Percentiles rank a stretch among this genome's conserved stretches.
These are phyloP conservation scores for Hygrocybe coccinea DNA, from an alignment of 768 basidiomycete genomes.

Conservation along the genomic window DNA sequence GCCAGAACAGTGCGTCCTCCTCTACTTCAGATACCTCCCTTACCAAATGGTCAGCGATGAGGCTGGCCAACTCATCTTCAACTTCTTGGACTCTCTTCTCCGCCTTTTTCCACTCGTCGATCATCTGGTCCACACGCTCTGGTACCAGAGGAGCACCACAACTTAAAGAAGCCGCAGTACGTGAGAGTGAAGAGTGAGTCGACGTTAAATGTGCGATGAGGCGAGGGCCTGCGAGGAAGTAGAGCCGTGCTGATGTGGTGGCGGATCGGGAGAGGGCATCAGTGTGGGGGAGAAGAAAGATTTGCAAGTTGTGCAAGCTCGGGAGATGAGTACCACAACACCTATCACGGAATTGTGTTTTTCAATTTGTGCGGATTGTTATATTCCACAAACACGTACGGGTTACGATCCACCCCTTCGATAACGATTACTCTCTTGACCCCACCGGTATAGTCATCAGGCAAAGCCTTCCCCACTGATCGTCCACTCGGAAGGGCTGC, in stretches of 20 bases:
- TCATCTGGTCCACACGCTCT: constrained; percentile 60
- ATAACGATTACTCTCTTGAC: constrained; percentile 79
- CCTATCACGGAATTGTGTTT: constrained; percentile 29
- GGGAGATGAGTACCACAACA: constrained; percentile 86
- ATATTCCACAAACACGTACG: constrained; percentile 39
- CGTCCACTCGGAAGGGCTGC: constrained; percentile 44
- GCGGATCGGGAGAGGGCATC: constrained; percentile 58
- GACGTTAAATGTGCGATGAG: constrained; percentile 58
- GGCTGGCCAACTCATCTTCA: constrained; percentile 57
- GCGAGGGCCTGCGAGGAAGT: constrained; percentile 79
- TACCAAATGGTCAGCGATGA: constrained; percentile 41
- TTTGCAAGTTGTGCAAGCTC: constrained; percentile 64
- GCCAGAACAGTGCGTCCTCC: constrained; percentile 31
- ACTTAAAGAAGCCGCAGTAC: constrained; percentile 56
- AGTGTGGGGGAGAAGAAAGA: constrained; percentile 67
- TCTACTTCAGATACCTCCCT: constrained; percentile 2
- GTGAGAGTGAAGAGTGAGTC: constrained; percentile 51
- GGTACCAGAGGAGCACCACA: constrained; percentile 64
- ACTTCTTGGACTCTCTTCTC: constrained; percentile 67
- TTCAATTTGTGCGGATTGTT: neutral
- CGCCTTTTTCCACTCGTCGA: constrained; percentile 60
- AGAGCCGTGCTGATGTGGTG: constrained; percentile 64
- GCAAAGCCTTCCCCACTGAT: constrained; percentile 54
- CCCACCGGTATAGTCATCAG: constrained; percentile 69
- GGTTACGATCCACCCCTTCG: constrained; percentile 75